A percentile compares a stretch with the other conserved stretches of the same genome.
Evolutionary conservation across 2,329 filamentous ascomycete species (phyloP).

Genomic region (Aspergillus caelatus): DNA sequence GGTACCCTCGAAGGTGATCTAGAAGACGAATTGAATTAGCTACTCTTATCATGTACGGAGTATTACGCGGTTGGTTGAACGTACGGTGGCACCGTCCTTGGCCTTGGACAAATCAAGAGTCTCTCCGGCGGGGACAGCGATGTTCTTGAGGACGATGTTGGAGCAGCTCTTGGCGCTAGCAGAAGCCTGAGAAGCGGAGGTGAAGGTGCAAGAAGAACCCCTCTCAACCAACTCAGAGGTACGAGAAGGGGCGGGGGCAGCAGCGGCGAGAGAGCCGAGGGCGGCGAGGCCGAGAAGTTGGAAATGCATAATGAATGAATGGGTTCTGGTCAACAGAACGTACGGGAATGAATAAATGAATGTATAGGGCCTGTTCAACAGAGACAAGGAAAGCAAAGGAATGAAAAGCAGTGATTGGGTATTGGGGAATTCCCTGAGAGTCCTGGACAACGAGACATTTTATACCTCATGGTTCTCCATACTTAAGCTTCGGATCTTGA

Average conservation of each 20-base stretch:
- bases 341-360: background rate
- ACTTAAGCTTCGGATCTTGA: slow-evolving; percentile 5
- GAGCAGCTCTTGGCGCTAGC: slow-evolving; percentile 56
- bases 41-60: background rate
- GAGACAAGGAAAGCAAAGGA: slow-evolving; percentile 19
- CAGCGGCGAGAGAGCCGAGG: slow-evolving; percentile 24
- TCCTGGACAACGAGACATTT: background rate
- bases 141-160: slow-evolving; percentile 55
- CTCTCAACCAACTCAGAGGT: slow-evolving; percentile 28
- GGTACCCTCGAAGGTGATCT: slow-evolving; percentile 65
- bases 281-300: slow-evolving; percentile 21
- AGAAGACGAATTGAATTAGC: background rate
- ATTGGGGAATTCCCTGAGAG: background rate
- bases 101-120: slow-evolving; percentile 63
- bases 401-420: slow-evolving; percentile 11
- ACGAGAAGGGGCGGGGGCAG: slow-evolving; percentile 26
- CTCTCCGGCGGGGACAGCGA: slow-evolving; percentile 60
- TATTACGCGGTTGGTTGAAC: slow-evolving; percentile 1
- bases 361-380: slow-evolving; percentile 24
- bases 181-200: slow-evolving; percentile 51
- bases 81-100: slow-evolving; percentile 52
- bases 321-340: slow-evolving; percentile 21
- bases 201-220: slow-evolving; percentile 58
- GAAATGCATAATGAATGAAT: slow-evolving; percentile 25
- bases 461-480: background rate